phyloP scores from a whole-genome alignment of 2,329 filamentous ascomycete genomes.

The Septoria petroselini region DNA sequence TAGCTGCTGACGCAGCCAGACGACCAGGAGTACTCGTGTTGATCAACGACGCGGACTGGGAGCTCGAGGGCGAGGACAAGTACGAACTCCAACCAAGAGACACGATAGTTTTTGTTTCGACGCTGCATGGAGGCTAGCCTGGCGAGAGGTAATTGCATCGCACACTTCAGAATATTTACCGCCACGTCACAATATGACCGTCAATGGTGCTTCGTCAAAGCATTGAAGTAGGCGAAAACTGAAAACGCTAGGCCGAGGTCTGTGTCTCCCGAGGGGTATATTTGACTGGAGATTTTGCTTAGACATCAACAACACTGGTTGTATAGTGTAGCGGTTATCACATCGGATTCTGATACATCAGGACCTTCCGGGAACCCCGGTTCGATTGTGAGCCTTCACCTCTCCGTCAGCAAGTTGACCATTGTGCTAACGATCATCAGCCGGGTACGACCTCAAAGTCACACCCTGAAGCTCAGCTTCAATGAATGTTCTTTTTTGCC shows the following conservation, averaged over 20 bases:
- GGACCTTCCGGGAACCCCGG: slow-evolving; percentile 1
- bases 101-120: slow-evolving; percentile 93
- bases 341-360: slow-evolving; percentile 3
- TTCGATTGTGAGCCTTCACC: too few relatives aligned
- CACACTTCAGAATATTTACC: too few relatives aligned
- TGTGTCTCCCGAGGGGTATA: background rate
- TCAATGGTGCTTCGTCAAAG: too few relatives aligned
- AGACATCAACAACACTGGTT: background rate
- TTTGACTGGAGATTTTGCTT: background rate
- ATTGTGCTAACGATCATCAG: too few relatives aligned
- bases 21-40: slow-evolving; percentile 93
- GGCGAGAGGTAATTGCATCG: too few relatives aligned
- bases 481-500: too few relatives aligned
- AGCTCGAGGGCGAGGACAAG: slow-evolving; percentile 88
- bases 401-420: too few relatives aligned
- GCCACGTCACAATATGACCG: too few relatives aligned
- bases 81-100: slow-evolving; percentile 81
- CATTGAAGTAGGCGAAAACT: too few relatives aligned
- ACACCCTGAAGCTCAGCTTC: too few relatives aligned
- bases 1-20: slow-evolving; percentile 47
- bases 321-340: slow-evolving; percentile 7
- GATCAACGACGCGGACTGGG: slow-evolving; percentile 98
- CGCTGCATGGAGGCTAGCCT: slow-evolving; percentile 92
- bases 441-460: too few relatives aligned
- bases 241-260: background rate